Conservation (phyloP, 371 early-diverging fungal genomes). For the Syncephalastrum monosporum region DNA sequence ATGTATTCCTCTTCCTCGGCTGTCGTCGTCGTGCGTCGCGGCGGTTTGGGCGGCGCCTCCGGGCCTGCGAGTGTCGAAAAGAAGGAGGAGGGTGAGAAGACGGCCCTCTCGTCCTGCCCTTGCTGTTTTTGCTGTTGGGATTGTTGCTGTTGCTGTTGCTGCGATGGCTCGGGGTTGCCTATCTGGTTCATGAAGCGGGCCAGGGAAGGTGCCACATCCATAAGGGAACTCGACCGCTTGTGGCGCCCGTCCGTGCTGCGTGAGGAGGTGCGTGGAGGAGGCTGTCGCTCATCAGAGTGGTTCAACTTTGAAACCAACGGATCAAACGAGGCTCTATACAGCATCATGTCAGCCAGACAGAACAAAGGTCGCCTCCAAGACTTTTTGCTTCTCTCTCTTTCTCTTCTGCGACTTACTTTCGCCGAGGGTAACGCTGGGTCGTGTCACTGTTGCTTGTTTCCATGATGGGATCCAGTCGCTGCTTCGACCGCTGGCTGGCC, state of each 20-base stretch:
- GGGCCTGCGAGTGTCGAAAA: constrained; percentile 37
- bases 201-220: constrained; percentile 26
- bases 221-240: constrained; percentile 18
- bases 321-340: constrained; percentile 14
- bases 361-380: no score
- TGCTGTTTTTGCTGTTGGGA: no score
- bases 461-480: background rate
- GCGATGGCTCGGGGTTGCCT: constrained; percentile 3
- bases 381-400: background rate
- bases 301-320: constrained; percentile 9
- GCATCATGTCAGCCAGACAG: no score
- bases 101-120: constrained; percentile 3
- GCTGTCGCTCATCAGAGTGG: background rate
- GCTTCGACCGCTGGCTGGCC: constrained; percentile 9
- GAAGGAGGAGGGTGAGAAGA: constrained; percentile 32
- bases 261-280: no score
- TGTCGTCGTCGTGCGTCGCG: no score
- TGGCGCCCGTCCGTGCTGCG: constrained; percentile 4
- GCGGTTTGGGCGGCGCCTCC: constrained; percentile 1
- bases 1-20: background rate
- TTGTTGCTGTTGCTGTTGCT: no score
- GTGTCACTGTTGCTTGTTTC: constrained; percentile 5
- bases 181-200: constrained; percentile 36
- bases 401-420: constrained; percentile 5
- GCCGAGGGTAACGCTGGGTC: background rate